Base-by-base conservation (phyloP, 495 filamentous ascomycete species). In the Hypomontagnella monticulosa region DNA sequence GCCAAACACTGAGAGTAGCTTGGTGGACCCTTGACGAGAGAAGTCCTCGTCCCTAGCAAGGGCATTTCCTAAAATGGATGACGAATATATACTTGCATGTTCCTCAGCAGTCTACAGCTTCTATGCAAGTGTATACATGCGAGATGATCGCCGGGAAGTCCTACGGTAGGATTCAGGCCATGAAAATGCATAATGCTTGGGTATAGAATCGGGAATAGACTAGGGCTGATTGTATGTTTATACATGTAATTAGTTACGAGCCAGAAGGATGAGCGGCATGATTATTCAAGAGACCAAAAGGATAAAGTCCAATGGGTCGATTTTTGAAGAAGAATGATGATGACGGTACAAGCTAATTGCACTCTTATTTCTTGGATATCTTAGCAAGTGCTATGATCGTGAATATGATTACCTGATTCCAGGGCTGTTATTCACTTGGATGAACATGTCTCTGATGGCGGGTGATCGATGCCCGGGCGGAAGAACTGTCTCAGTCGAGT, bases 391-490 rank as follows among this genome's bases (percentile, higher is more conserved):
- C 49, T 19, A 20, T 5, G 23, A 3, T 27, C 23, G 23, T 27
- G 23, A 27, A 49, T 52, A 55, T 15, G 40, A 57, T 57, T 61
- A 50, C 54, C 49, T 59, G 47, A 63, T 63, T 55, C 64, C 53
- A 58, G 41, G 36, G 23, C 49, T 34, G 37, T 50, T 44, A 51
- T 52, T 52, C 66, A 49, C 15, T 63, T 43, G 66, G 66, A 34
- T 61, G 50, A 69, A 63, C 44, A 43, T 69, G 66, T 69, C 63
- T 67, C 56, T 69, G 49, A 61, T 14, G 46, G 60, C 20, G 60
- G 60, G 43, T 53, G 52, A 57, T 47, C 44, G 18, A 46, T 50
- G 8, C 42, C 49, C 44, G 40, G 10, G 3, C 54, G 55, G 59
- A 61, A 16, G 55, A 63, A 55, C 37, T 68, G 66, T 69, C 66